These are phyloP conservation scores for Nelumbo lutea DNA, from an alignment of 164 flowering plant species.

Conservation along the genomic window DNA sequence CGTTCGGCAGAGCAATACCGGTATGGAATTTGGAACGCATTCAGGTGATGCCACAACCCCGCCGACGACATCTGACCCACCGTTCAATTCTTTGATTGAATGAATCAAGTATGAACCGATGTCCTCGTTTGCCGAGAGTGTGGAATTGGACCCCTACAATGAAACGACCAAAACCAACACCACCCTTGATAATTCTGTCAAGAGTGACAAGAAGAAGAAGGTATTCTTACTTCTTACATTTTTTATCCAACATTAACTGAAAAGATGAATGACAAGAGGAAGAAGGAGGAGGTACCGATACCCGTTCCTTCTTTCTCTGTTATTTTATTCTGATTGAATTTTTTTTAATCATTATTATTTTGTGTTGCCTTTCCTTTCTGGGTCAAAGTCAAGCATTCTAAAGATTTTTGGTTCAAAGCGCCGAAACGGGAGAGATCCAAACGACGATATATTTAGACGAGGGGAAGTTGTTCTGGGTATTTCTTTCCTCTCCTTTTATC, in stretches of 20 bases:
- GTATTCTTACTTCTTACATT: conserved; percentile 21
- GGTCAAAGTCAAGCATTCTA: conserved; percentile 46
- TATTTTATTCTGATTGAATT: conserved; percentile 5
- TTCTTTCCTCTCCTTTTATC: neutral
- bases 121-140: no score
- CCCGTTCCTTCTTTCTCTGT: neutral
- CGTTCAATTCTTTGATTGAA: no score
- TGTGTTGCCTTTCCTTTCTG: neutral
- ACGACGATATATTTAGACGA: conserved; percentile 27
- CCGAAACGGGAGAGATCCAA: conserved; percentile 23
- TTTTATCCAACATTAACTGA: neutral
- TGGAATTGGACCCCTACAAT: no score
- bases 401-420: conserved; percentile 55
- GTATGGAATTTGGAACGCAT: no score
- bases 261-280: neutral
- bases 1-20: no score
- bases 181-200: conserved; percentile 30
- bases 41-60: no score
- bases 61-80: no score
- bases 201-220: conserved; percentile 62
- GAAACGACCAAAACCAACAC: no score
- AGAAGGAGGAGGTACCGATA: no score
- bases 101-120: no score
- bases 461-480: conserved; percentile 20
- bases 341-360: neutral